Evolutionary conservation across 805 yeast genomes (phyloP), one percentile per base, ranked within the genome.

Genomic region (Kazachstania psychrophila): DNA sequence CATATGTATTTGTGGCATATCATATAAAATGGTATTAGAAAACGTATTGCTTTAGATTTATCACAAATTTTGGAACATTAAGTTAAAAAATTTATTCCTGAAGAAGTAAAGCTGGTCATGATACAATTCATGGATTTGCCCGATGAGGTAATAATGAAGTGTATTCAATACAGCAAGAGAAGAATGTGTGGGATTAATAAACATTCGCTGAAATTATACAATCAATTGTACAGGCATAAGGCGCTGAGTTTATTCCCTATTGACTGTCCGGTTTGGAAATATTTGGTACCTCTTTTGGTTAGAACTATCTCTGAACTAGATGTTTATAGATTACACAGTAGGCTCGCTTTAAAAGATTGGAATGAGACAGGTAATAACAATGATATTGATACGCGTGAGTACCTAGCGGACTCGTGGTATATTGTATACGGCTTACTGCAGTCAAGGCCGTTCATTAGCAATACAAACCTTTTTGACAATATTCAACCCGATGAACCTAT

Each of bases 391-490:
- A 18, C n/a, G 16, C 40, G 20, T 23, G 28, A 41, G 31, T 46
- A 28, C 29, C 40, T 49, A 18, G 40, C 39, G 17, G 52, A 49
- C 29, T 49, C 54, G 9, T 49, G 54, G 54, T 38, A 43, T 18
- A 36, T 48, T 17, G 36, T 49, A 5, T 48, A 43, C 31, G 41
- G 41, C 29, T 34, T 46, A 6, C 24, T 49, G 28, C 22, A 27
- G 20, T 15, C 33, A 23, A 24, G 20, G 3, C 27, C 24, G 3
- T 39, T 39, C 2, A 9, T 48, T 37, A 7, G 19, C 27, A 31
- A 41, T 37, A 12, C 11, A 3, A 24, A 15, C 17, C 5, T 13
- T 12, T 32, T 14, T 25, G 20, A 17, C 4, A 8, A 17, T 4
- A 25, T 13, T 25, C 35, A 27, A 13, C 20, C 13, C 13, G 12